Conservation (phyloP, 108 stramenopile genomes). For the Thalassiosira profunda region DNA sequence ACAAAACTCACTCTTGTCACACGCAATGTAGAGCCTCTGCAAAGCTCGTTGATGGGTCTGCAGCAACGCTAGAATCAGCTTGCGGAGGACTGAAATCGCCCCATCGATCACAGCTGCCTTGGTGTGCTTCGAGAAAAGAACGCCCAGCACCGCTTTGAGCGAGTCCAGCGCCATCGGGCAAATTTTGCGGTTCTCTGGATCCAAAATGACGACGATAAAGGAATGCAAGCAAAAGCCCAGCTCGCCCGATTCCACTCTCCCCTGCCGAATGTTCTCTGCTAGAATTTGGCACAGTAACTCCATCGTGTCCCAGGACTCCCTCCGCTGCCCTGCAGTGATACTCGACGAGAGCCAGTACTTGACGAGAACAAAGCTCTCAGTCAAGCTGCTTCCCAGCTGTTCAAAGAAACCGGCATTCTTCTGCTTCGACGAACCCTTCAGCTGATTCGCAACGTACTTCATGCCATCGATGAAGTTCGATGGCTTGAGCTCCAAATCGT, state of each 20-base stretch:
- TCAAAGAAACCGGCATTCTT: slow-evolving; percentile 25
- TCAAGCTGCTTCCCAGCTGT: slow-evolving; percentile 57
- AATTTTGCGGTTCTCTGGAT: slow-evolving; percentile 24
- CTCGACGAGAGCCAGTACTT: slow-evolving; percentile 49
- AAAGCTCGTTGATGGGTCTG: slow-evolving; percentile 28
- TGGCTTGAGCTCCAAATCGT: slow-evolving; percentile 13
- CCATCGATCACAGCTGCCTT: slow-evolving; percentile 18
- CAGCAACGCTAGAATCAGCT: slow-evolving; percentile 43
- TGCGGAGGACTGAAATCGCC: slow-evolving; percentile 24
- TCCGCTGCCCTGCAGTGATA: slow-evolving; percentile 26
- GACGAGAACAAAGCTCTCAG: slow-evolving; percentile 55
- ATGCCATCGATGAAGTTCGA: slow-evolving; percentile 40
- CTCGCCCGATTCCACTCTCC: slow-evolving; percentile 32
- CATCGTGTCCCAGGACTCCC: slow-evolving; percentile 45
- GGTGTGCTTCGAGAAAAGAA: slow-evolving; percentile 34
- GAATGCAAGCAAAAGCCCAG: slow-evolving; percentile 58
- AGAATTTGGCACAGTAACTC: slow-evolving; percentile 50
- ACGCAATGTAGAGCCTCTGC: slow-evolving; percentile 5
- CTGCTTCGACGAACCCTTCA: slow-evolving; percentile 11
- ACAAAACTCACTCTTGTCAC: slow-evolving; percentile 16
- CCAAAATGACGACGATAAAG: slow-evolving; percentile 43
- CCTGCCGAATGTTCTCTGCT: slow-evolving; percentile 23
- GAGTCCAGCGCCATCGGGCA: slow-evolving; percentile 19
- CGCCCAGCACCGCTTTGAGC: slow-evolving; percentile 16
- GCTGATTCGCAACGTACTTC: slow-evolving; percentile 40